Conservation (phyloP, 2,329 filamentous ascomycete species). For the Monosporascus sp. region DNA sequence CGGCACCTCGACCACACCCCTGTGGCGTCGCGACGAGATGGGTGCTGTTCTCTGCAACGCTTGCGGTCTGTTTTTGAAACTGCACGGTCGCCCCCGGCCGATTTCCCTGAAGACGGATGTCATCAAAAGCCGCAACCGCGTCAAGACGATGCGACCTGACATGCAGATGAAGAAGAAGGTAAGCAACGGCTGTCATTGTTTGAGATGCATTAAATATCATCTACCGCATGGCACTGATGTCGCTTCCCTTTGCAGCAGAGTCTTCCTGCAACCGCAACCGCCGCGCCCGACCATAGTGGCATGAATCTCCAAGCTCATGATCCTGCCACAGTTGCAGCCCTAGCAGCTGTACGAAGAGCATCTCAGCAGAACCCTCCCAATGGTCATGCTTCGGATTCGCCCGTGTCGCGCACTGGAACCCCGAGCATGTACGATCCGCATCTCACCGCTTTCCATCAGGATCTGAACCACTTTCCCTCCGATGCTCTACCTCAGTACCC, state of each 20-base stretch:
- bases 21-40: constrained; percentile 96
- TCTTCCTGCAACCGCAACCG: constrained; percentile 30
- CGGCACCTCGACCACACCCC: constrained; percentile 86
- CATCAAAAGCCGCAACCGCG: constrained; percentile 97
- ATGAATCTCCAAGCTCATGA: constrained; percentile 51
- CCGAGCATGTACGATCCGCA: constrained; percentile 71
- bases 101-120: constrained; percentile 98
- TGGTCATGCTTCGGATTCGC: constrained; percentile 71
- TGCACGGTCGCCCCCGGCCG: constrained; percentile 87
- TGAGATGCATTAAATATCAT: background rate
- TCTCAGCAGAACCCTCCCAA: constrained; percentile 67
- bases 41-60: constrained; percentile 97
- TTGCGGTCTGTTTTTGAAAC: constrained; percentile 93
- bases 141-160: constrained; percentile 80
- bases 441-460: constrained; percentile 69
- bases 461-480: constrained; percentile 65
- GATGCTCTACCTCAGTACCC: constrained; percentile 46
- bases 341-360: constrained; percentile 50
- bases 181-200: constrained; percentile 1
- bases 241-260: constrained; percentile 30
- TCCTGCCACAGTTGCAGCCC: constrained; percentile 50
- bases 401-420: constrained; percentile 74
- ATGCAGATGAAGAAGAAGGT: constrained; percentile 79
- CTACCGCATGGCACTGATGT: background rate
- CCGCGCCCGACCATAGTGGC: constrained; percentile 47